Evolutionary conservation across 371 early-diverging fungal genomes (phyloP), one percentile per base, ranked within the genome.

Genomic region (Mucor velutinosus): DNA sequence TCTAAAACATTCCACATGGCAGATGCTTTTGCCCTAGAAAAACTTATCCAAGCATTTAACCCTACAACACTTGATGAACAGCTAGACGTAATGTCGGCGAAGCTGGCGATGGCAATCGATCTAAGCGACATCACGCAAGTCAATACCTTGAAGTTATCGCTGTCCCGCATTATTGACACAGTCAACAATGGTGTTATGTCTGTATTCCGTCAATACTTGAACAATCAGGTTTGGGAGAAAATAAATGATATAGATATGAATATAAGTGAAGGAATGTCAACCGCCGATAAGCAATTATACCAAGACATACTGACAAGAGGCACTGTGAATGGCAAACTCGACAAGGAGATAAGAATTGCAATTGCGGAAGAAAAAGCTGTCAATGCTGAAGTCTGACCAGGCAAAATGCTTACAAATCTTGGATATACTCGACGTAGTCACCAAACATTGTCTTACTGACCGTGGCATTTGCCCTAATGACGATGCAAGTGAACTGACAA

Each of bases 101-200:
- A 64, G 32, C 58, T 71, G 19, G 25, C 49, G 10, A 60, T 64
- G 60, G 15, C 47, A 64, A 67, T 67, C 39, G 61, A 71, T 66
- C 51, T 60, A 60, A 63, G 51, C 27, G 41, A 64, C 53, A 64
- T 60, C 19, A n/a, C 37, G 7, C 56, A 71, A 64, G 72, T 67
- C 57, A 71, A 64, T 60, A 67, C 67, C 17, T 55, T 67, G 37
- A 66, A 64, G 56, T 23, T 67, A 5, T 71, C 65, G 21, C 60
- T 67, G 59, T 64, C 72, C 55, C 72, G 61, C 55, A 66, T 62
- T 30, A 55, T 71, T 33, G 71, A 63, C 51, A 53, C 60, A 19
- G 66, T 70, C 58, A 59, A 68, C 41, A 49, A 47, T 51, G 53
- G 15, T 32, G 59, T 68, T 59, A 58, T 29, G 29, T 62, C 7